Conservation (phyloP, 2,329 filamentous ascomycete genomes). For the Penicillium sp. region DNA sequence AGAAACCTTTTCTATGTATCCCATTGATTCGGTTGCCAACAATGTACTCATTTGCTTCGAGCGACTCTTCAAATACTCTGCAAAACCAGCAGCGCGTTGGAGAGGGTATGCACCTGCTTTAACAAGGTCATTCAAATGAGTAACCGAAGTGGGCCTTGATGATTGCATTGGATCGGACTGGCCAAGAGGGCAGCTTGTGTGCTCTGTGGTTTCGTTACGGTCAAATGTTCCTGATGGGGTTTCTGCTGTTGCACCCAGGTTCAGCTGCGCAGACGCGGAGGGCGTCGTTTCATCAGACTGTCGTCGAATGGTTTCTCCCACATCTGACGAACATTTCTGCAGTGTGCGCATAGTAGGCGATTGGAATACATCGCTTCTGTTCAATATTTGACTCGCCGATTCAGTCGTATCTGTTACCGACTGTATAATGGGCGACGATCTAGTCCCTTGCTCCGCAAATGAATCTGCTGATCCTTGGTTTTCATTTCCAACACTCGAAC, state of each 20-base stretch:
- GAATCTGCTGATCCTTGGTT: conserved; percentile 70
- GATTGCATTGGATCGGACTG: conserved; percentile 28
- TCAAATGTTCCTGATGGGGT: background rate
- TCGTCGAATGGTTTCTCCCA: conserved; percentile 28
- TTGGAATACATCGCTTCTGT: conserved; percentile 83
- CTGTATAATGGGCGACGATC: conserved; percentile 68
- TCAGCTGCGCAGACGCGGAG: conserved; percentile 29
- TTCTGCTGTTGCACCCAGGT: conserved; percentile 6
- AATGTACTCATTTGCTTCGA: conserved; percentile 79
- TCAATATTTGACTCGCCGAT: conserved; percentile 87
- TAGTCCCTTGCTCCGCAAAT: conserved; percentile 70
- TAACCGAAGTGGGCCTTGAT: conserved; percentile 34
- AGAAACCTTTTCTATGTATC: conserved; percentile 93
- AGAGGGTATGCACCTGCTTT: conserved; percentile 71
- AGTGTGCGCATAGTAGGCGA: conserved; percentile 63
- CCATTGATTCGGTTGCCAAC: conserved; percentile 87
- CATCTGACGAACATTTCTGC: conserved; percentile 29
- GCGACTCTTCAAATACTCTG: conserved; percentile 75
- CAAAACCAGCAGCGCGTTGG: conserved; percentile 78
- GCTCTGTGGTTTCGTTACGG: conserved; percentile 11
- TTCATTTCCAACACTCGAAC: conserved; percentile 61
- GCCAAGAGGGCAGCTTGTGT: conserved; percentile 17
- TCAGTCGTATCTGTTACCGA: conserved; percentile 70
- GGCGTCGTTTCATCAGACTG: conserved; percentile 39
- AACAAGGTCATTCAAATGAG: conserved; percentile 59